These are phyloP conservation scores for Ceratobasidium sp. DNA, from an alignment of 1,284 basidiomycete species.

Conservation along the genomic window DNA sequence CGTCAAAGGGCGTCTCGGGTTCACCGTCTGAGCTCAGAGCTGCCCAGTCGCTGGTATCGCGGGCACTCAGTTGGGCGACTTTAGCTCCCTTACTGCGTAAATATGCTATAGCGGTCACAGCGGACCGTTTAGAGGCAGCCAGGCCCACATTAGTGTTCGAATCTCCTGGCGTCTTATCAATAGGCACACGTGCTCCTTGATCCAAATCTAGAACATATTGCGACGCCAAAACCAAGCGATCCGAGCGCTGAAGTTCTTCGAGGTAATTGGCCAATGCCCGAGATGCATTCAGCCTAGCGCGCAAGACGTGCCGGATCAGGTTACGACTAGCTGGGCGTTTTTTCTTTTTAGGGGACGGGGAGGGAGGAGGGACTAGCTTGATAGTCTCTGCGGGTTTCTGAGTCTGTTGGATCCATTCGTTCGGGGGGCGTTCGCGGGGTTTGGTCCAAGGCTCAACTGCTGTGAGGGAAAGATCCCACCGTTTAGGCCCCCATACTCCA, in stretches of 20 bases:
- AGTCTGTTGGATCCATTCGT: slow-evolving; percentile 73
- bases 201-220: slow-evolving; percentile 66
- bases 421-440: slow-evolving; percentile 73
- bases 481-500: slow-evolving; percentile 88
- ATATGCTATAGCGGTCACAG: slow-evolving; percentile 14
- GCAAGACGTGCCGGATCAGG: slow-evolving; percentile 86
- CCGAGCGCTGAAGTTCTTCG: slow-evolving; percentile 70
- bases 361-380: slow-evolving; percentile 52
- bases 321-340: slow-evolving; percentile 77
- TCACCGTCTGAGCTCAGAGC: slow-evolving; percentile 42
- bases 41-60: slow-evolving; percentile 38
- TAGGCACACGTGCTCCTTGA: neutral
- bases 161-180: neutral
- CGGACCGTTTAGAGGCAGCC: slow-evolving; percentile 5
- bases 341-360: slow-evolving; percentile 56
- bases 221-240: slow-evolving; percentile 69
- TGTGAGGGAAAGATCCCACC: slow-evolving; percentile 78
- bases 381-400: slow-evolving; percentile 55
- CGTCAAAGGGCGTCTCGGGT: slow-evolving; percentile 35
- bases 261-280: slow-evolving; percentile 79
- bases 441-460: slow-evolving; percentile 81
- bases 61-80: slow-evolving; percentile 29
- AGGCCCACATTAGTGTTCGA: neutral
- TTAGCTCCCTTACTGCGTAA: slow-evolving; percentile 39
- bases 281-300: slow-evolving; percentile 81